Base-by-base conservation (phyloP, 2,329 filamentous ascomycete genomes). In the Trichoderma oligosporum region DNA sequence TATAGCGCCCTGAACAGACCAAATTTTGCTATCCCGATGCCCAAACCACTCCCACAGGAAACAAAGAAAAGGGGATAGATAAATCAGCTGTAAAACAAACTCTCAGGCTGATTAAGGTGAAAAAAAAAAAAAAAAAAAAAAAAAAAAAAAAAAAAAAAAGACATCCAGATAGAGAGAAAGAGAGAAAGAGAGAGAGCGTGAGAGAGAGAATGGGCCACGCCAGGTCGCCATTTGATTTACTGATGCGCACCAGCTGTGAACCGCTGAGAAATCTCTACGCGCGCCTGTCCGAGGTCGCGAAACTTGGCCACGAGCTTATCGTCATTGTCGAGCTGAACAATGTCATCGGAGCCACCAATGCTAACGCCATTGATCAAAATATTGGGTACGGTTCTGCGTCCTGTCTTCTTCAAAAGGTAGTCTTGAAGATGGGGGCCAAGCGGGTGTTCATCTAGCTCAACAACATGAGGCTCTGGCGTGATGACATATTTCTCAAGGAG, bases 321-420 rank as follows among this genome's bases (percentile, higher is more conserved):
- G 29, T 81, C 79, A 25, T 76, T 72, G 68, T 92, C 84, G 60
- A 97, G 76, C 24, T 82, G 85, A 47, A 84, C 81, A 57, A 99
- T 82, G 60, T 97, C 91, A 68, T 97, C 93, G 48, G 90, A 85
- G 20, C 94, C 94, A 45, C 94, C 94, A 60, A 97, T 90, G 72
- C 88, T 94, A 71, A 87, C 85, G 44, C 91, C 91, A 66, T 91
- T 89, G 66, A 99, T 80, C 64, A 99, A 80, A 33, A 97, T 82
- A 69, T 99, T 99, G 14, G 94, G 94, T 0, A 99, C 94, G 0
- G 94, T 99, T 59, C 78, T 79, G 48, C 93, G 83, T 42, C 89
- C 88, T 0, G 94, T 97, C 68, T 83, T 87, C 59, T 85, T 81
- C 14, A 73, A 80, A 8, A 99, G 78, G 16, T 83, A 80, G 8